A percentile compares a stretch with the other conserved stretches of the same genome.
These are phyloP conservation scores for Yarrowia osloensis DNA, from an alignment of 805 yeast genomes.

Conservation along the genomic window DNA sequence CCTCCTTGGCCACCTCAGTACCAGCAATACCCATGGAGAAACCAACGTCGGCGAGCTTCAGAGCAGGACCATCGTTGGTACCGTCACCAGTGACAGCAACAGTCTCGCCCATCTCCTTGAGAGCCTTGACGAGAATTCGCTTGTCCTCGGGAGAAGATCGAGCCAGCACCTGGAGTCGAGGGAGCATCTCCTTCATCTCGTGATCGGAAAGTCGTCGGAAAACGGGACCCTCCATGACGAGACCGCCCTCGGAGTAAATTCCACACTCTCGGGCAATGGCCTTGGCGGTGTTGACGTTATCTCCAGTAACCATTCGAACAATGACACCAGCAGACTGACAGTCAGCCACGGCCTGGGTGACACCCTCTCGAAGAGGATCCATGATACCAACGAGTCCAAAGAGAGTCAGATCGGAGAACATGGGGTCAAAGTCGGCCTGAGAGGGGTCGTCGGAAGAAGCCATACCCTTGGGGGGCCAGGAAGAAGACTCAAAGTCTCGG, in stretches of 20 bases:
- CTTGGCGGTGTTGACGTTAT: slow-evolving; percentile 84
- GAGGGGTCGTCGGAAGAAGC: slow-evolving; percentile 31
- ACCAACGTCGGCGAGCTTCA: slow-evolving; percentile 95
- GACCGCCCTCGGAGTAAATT: slow-evolving; percentile 59
- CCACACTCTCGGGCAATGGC: slow-evolving; percentile 89
- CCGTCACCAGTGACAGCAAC: slow-evolving; percentile 99
- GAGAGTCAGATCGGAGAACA: slow-evolving; percentile 48
- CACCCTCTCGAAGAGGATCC: slow-evolving; percentile 92
- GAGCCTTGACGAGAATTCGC: slow-evolving; percentile 76
- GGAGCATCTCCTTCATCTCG: slow-evolving; percentile 64
- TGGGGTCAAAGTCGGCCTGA: slow-evolving; percentile 35
- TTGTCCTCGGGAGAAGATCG: slow-evolving; percentile 97
- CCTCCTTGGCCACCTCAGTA: slow-evolving; percentile 98
- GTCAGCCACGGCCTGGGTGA: slow-evolving; percentile 79
- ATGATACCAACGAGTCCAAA: slow-evolving; percentile 88
- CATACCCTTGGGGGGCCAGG: slow-evolving; percentile 30
- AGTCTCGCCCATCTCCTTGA: slow-evolving; percentile 80
- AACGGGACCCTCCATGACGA: slow-evolving; percentile 90
- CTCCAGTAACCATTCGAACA: slow-evolving; percentile 98
- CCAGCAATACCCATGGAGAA: slow-evolving; percentile 99
- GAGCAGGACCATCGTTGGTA: slow-evolving; percentile 97
- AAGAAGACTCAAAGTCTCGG: slow-evolving; percentile 53
- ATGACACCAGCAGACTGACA: slow-evolving; percentile 91
- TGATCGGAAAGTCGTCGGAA: slow-evolving; percentile 67
- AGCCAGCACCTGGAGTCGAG: slow-evolving; percentile 79